Conservation (phyloP, 169 alveolate species). For the Babesia caballi region DNA sequence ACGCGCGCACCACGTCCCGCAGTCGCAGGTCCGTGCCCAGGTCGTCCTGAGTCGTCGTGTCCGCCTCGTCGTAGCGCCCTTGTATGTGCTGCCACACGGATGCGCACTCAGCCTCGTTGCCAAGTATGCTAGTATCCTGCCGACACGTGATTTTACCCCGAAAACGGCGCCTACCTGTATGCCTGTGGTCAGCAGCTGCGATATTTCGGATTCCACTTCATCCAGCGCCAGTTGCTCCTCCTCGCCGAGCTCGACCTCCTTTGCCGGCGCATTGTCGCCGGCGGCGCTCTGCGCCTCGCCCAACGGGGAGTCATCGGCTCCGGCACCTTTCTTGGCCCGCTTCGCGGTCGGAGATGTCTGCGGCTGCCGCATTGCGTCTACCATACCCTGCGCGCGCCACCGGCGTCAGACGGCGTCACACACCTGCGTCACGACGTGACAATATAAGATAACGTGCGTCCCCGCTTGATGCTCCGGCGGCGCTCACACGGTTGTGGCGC, state of each 20-base stretch:
- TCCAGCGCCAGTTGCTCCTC: slow-evolving; percentile 10
- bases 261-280: not conserved
- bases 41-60: slow-evolving; percentile 17
- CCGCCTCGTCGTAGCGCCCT: not conserved
- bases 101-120: slow-evolving; percentile 32
- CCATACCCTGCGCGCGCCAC: no score
- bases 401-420: no score
- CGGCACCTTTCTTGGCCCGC: not conserved
- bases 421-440: no score
- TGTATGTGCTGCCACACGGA: slow-evolving; percentile 40
- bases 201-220: slow-evolving; percentile 52
- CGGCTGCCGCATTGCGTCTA: no score
- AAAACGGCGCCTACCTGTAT: slow-evolving; percentile 24
- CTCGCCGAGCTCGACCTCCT: not conserved
- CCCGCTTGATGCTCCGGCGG: no score
- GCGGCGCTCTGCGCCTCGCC: not conserved
- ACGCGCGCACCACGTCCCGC: slow-evolving; percentile 38
- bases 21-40: slow-evolving; percentile 44
- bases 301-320: not conserved
- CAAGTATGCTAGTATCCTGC: slow-evolving; percentile 59
- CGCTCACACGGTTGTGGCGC: no score
- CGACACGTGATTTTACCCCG: not conserved
- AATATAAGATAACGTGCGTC: no score
- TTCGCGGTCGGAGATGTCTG: not conserved
- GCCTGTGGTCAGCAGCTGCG: slow-evolving; percentile 53